Evolutionary conservation across 805 yeast genomes (phyloP).

Genomic region (Yarrowia divulgata): DNA sequence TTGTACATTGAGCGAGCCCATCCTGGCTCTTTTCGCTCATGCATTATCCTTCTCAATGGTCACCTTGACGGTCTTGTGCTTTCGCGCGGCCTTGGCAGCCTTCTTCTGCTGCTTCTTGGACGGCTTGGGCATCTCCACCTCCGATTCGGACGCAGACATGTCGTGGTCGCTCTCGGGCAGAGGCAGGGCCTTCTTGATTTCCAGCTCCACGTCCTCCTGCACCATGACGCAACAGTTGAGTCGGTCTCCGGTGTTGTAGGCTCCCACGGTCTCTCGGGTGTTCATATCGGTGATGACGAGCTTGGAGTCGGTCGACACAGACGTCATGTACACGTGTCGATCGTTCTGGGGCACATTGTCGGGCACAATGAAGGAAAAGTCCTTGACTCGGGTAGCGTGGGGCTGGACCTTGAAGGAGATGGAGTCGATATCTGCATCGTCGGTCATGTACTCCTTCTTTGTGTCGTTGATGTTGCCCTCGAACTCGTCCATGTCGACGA

Average conservation of each 20-base stretch:
- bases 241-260: constrained; percentile 89
- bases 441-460: constrained; percentile 47
- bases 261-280: constrained; percentile 80
- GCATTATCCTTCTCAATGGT: constrained; percentile 24
- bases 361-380: constrained; percentile 57
- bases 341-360: constrained; percentile 46
- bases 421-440: constrained; percentile 42
- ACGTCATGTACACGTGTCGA: constrained; percentile 63
- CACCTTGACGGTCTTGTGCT: constrained; percentile 9
- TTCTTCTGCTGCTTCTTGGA: constrained; percentile 40
- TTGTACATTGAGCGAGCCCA: too few species aligned
- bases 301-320: constrained; percentile 92
- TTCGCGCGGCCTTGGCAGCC: constrained; percentile 36
- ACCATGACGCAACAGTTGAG: constrained; percentile 79
- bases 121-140: constrained; percentile 41
- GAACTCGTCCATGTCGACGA: constrained; percentile 54
- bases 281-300: constrained; percentile 87
- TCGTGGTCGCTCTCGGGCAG: constrained; percentile 47
- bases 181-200: constrained; percentile 79
- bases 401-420: constrained; percentile 68
- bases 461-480: constrained; percentile 47
- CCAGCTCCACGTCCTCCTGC: constrained; percentile 82
- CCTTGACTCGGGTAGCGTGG: constrained; percentile 87
- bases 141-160: constrained; percentile 47
- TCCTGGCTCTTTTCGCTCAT: background rate